These are phyloP conservation scores for Sphagnum tenellum DNA, from an alignment of 225 moss, liverwort and hornwort genomes.

Conservation along the genomic window DNA sequence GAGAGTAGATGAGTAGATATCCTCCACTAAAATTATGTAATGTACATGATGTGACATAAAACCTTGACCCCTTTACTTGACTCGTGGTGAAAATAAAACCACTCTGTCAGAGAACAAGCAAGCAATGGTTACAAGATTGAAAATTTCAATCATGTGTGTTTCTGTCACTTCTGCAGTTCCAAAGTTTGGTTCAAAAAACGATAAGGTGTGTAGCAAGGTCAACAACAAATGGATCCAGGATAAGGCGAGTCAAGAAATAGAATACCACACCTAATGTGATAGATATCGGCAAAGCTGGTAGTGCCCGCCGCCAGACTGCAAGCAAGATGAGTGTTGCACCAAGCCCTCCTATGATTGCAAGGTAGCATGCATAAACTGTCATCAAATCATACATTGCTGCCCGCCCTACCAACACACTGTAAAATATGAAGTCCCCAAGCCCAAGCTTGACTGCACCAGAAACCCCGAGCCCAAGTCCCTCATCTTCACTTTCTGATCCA, in stretches of 20 bases:
- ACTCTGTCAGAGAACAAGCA: too few species aligned
- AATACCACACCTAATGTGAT: constrained; percentile 84
- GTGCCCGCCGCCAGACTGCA: constrained; percentile 81
- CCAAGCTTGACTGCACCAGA: constrained; percentile 91
- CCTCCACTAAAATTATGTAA: too few species aligned
- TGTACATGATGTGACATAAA: too few species aligned
- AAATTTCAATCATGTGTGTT: not conserved
- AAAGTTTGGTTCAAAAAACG: constrained; percentile 38
- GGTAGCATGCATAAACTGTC: constrained; percentile 99
- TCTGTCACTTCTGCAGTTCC: not conserved
- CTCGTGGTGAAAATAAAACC: too few species aligned
- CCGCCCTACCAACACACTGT: constrained; percentile 93
- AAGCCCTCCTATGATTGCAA: constrained; percentile 83
- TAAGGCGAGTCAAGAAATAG: constrained; percentile 77
- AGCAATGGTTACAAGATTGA: not conserved
- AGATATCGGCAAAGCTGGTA: constrained; percentile 94
- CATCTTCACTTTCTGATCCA: constrained; percentile 42
- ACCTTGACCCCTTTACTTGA: too few species aligned
- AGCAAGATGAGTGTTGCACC: constrained; percentile 77
- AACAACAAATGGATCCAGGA: constrained; percentile 79
- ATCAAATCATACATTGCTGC: constrained; percentile 98
- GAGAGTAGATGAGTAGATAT: too few species aligned
- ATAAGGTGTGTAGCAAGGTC: constrained; percentile 73
- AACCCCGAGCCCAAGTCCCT: constrained; percentile 53
- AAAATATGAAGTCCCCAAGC: constrained; percentile 94